Percentiles rank a stretch among this genome's conserved stretches.
These are phyloP conservation scores for Termitomyces sp. DNA, from an alignment of 768 basidiomycete species.

Conservation along the genomic window DNA sequence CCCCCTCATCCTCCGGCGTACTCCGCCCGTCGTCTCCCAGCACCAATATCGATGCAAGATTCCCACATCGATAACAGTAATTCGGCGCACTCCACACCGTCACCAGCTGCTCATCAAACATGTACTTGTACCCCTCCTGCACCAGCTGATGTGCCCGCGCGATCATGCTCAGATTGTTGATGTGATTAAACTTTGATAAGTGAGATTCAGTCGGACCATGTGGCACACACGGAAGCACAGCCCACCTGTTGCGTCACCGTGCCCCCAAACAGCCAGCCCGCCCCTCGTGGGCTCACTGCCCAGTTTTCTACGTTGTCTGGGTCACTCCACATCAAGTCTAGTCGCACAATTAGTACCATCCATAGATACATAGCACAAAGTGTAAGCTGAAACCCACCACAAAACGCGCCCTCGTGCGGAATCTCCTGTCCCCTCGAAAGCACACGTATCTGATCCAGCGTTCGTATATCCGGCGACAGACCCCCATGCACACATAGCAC, in stretches of 20 bases:
- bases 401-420: constrained; percentile 98
- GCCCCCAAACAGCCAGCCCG: constrained; percentile 92
- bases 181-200: constrained; percentile 89
- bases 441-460: constrained; percentile 91
- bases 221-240: background rate
- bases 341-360: background rate
- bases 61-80: constrained; percentile 79
- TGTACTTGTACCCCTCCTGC: constrained; percentile 93
- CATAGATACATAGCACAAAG: background rate
- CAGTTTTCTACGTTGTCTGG: constrained; percentile 94
- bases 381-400: constrained; percentile 53
- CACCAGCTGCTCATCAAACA: constrained; percentile 91
- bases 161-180: constrained; percentile 83
- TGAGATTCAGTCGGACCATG: background rate
- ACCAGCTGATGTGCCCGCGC: constrained; percentile 97
- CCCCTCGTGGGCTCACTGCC: constrained; percentile 95
- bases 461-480: constrained; percentile 92
- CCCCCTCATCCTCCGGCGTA: background rate
- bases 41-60: constrained; percentile 88
- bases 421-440: constrained; percentile 96
- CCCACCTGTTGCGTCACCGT: constrained; percentile 80
- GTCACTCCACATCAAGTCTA: constrained; percentile 98
- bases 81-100: constrained; percentile 94
- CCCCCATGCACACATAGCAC: constrained; percentile 95
- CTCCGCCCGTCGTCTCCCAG: constrained; percentile 49